Conservation (phyloP, 345 rosid species). For the Lenwebbia sp. region DNA sequence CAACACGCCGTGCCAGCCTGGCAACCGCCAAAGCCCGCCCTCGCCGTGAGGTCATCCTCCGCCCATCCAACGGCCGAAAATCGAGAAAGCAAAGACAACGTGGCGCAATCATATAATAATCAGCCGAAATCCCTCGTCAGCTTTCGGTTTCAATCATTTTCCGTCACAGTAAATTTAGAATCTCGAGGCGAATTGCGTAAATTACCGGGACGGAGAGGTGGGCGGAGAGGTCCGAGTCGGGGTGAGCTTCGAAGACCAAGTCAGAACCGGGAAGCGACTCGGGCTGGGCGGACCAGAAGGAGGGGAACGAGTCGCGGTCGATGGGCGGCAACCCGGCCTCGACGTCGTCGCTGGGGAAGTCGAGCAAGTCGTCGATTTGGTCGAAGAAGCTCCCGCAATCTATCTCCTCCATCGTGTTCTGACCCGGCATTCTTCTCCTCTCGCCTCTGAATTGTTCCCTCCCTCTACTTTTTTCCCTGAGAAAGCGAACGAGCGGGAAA, state of each 20-base stretch:
- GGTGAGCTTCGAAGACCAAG: conserved; percentile 29
- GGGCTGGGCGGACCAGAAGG: conserved; percentile 55
- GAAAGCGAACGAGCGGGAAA: not conserved
- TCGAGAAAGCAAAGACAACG: not conserved
- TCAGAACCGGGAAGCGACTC: conserved; percentile 56
- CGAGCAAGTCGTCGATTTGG: conserved; percentile 82
- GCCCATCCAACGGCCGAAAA: not conserved
- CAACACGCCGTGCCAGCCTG: not conserved
- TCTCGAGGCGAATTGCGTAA: not conserved
- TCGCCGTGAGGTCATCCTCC: not conserved
- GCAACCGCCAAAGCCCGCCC: not conserved
- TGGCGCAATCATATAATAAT: not conserved
- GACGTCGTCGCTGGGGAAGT: conserved; percentile 67
- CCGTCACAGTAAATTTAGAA: not conserved
- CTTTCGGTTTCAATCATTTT: not conserved
- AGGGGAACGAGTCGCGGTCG: conserved; percentile 36
- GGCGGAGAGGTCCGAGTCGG: conserved; percentile 53
- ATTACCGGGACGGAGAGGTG: conserved; percentile 90
- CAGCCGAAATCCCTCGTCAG: not conserved
- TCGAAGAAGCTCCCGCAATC: conserved; percentile 95
- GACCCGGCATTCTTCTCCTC: conserved; percentile 38
- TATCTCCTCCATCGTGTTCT: conserved; percentile 63
- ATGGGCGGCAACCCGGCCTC: conserved; percentile 27
- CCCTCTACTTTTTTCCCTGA: not conserved
- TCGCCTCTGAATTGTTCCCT: not conserved